phyloP scores from a whole-genome alignment of 495 filamentous ascomycete species.

The Aspergillus sclerotiicarbonarius region DNA sequence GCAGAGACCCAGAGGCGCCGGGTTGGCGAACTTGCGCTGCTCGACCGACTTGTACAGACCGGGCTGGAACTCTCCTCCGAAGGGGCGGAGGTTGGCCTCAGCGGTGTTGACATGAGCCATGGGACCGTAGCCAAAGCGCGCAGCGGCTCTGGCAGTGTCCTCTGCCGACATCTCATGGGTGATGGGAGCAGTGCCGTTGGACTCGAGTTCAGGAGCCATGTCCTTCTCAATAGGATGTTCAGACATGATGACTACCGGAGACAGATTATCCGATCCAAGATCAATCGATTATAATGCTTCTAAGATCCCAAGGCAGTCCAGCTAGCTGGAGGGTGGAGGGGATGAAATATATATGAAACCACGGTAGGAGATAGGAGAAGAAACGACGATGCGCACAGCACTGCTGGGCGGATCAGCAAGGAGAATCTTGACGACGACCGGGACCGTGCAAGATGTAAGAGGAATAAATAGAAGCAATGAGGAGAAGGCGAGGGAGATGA shows the following conservation, averaged over 20 bases:
- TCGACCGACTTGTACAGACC: slow-evolving; percentile 79
- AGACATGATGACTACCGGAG: slow-evolving; percentile 27
- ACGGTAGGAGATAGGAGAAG: slow-evolving; percentile 14
- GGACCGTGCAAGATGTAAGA: slow-evolving; percentile 22
- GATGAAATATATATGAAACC: slow-evolving; percentile 14
- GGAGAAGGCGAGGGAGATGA: slow-evolving; percentile 6
- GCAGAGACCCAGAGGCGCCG: slow-evolving; percentile 78
- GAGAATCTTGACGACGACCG: slow-evolving; percentile 5
- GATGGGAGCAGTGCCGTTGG: slow-evolving; percentile 22
- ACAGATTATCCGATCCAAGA: background rate
- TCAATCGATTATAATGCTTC: slow-evolving; percentile 7
- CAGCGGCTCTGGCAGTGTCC: slow-evolving; percentile 46
- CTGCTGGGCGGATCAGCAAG: slow-evolving; percentile 31
- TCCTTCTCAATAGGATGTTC: slow-evolving; percentile 41
- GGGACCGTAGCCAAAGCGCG: slow-evolving; percentile 59
- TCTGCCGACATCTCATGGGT: slow-evolving; percentile 43
- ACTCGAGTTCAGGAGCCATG: slow-evolving; percentile 18
- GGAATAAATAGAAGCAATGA: slow-evolving; percentile 21
- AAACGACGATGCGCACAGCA: slow-evolving; percentile 32
- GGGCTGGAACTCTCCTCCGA: slow-evolving; percentile 95
- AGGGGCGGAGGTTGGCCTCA: slow-evolving; percentile 68
- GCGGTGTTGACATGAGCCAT: slow-evolving; percentile 66
- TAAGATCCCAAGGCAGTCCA: slow-evolving; percentile 16
- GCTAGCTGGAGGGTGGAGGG: slow-evolving; percentile 24
- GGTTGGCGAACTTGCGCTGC: slow-evolving; percentile 81